Base-by-base conservation (phyloP, 2,329 filamentous ascomycete species). In the Arachnomyces sp. region DNA sequence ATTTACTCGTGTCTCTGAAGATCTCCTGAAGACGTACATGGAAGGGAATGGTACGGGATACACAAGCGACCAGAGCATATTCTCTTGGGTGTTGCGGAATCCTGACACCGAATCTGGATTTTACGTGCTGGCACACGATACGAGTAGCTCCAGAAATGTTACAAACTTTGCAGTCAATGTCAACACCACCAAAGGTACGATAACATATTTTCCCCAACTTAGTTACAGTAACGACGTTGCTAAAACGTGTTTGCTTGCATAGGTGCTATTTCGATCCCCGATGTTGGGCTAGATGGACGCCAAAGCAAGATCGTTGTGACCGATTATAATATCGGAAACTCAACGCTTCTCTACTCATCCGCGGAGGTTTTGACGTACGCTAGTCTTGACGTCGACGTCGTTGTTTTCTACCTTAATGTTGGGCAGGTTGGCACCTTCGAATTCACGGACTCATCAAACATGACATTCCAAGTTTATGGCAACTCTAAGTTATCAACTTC, bases 231-330 rank as follows among this genome's bases (percentile, higher is more conserved):
- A 5, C 21, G 21, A 25, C n/a, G n/a, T 25, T 25, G 21, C 21
- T 25, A 9, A 25, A 5, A 25, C 5, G 5, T 9, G 5, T 25
- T 5, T 9, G 21, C 21, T 11, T 4, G 21, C 21, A 34, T 31
- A 50, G 55, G 54, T 1, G 37, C 48, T 3, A 36, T 59, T 6
- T 45, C 51, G 3, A 52, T 60, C 3, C 66, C 71, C 0, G 65
- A 65, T 29, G 61, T 75, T n/a, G 64, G 68, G 34, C 59, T 77
- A 3, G 62, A 67, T 35, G 73, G 73, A 8, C 63, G 71, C 13
- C 71, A 76, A 51, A 73, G 69, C 50, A 74, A 73, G 46, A 74
- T 75, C 44, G 56, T 76, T 3, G 68, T 75, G 14, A 74, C 71
- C 0, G 72, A 77, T 48, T 76, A 75, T 38, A 51, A 52, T 0